Evolutionary conservation across 768 basidiomycete species (phyloP).

Genomic region (Exidia glandulosa): DNA sequence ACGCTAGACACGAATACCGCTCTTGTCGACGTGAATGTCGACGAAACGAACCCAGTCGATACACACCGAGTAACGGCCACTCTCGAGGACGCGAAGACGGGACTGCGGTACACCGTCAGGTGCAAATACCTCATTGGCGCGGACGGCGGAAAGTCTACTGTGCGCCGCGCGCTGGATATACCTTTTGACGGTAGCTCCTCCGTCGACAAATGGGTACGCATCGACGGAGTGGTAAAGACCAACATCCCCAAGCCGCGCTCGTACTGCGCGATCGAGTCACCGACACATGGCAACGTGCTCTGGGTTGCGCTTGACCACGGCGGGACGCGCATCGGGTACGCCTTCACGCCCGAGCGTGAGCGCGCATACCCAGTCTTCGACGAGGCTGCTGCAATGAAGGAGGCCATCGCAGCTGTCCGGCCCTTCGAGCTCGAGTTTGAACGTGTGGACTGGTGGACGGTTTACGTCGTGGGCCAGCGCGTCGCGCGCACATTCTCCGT

Average conservation of each 20-base stretch:
- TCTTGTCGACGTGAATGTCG: neutral
- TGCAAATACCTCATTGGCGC: conserved; percentile 5
- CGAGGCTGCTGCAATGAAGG: neutral
- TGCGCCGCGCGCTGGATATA: conserved; percentile 1
- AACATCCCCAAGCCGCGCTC: conserved; percentile 3
- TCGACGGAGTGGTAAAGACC: conserved; percentile 4
- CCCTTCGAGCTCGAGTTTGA: conserved; percentile 16
- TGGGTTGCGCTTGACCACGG: neutral
- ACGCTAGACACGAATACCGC: neutral
- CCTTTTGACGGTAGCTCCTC: conserved; percentile 2
- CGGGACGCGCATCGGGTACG: neutral
- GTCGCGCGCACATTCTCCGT: conserved; percentile 5
- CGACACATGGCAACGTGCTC: conserved; percentile 5
- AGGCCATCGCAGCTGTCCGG: conserved; percentile 8
- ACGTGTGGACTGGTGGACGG: conserved; percentile 9
- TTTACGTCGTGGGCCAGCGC: conserved; percentile 9
- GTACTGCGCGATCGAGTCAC: conserved; percentile 4
- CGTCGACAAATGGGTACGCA: conserved; percentile 2
- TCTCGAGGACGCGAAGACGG: neutral
- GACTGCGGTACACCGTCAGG: neutral
- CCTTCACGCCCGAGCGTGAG: neutral
- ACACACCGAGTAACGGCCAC: neutral
- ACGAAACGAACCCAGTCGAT: neutral
- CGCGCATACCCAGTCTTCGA: neutral
- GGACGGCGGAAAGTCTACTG: conserved; percentile 5